phyloP scores from a whole-genome alignment of 2,329 filamentous ascomycete genomes.

The Cytospora schulzeri region DNA sequence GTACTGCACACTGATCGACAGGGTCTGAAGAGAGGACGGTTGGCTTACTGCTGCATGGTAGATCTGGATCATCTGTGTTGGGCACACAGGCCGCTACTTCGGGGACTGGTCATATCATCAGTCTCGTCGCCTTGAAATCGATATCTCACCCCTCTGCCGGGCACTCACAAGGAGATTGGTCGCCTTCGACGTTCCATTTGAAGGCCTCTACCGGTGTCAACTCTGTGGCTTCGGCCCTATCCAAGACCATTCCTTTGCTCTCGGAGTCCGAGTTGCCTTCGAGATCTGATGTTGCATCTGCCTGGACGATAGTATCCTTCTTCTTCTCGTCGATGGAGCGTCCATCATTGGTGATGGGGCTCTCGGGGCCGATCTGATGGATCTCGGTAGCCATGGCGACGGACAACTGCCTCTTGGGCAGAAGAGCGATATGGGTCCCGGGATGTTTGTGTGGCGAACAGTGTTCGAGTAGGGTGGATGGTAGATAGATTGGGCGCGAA shows the following conservation, averaged over 20 bases:
- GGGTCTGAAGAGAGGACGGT: background rate
- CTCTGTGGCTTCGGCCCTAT: constrained; percentile 35
- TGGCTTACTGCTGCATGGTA: constrained; percentile 37
- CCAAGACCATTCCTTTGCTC: constrained; percentile 20
- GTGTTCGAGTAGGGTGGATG: background rate
- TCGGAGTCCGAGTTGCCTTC: constrained; percentile 25
- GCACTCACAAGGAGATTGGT: constrained; percentile 40
- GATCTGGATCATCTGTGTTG: constrained; percentile 38
- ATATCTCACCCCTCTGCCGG: background rate
- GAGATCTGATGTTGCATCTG: constrained; percentile 18
- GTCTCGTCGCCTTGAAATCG: background rate
- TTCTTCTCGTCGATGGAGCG: constrained; percentile 19
- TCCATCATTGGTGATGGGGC: background rate
- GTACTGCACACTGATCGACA: background rate
- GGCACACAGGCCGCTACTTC: constrained; percentile 41
- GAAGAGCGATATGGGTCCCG: background rate
- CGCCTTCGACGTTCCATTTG: constrained; percentile 41
- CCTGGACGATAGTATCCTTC: constrained; percentile 13
- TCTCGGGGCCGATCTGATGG: constrained; percentile 12
- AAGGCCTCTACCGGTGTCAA: constrained; percentile 40
- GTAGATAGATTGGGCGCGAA: background rate
- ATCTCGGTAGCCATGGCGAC: constrained; percentile 25
- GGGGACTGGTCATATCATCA: constrained; percentile 33
- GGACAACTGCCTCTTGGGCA: background rate
- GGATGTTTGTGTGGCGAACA: background rate